Evolutionary conservation across 202 grass and related monocot species (phyloP).

Genomic region (Saccharum hybrid): DNA sequence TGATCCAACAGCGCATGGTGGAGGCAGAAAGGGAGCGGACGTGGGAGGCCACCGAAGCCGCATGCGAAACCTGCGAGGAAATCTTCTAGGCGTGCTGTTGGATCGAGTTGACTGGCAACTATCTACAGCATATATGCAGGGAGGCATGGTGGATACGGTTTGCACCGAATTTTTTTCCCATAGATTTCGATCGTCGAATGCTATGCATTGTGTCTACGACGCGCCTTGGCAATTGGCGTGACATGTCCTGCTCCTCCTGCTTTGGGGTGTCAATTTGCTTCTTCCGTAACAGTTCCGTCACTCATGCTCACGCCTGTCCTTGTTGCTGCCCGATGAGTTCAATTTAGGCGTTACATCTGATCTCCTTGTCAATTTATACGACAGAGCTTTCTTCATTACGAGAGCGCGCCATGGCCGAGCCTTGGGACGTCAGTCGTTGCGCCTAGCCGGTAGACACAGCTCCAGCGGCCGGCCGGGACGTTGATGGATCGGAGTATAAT

Average conservation of each 20-base stretch:
- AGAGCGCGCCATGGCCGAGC: background rate
- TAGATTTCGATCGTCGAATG: background rate
- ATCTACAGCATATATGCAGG: too few relatives aligned
- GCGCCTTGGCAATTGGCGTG: background rate
- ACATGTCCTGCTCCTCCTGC: background rate
- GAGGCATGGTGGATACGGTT: too few relatives aligned
- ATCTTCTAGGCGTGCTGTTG: too few relatives aligned
- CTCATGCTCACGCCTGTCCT: too few relatives aligned
- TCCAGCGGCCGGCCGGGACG: background rate
- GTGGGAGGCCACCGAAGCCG: too few relatives aligned
- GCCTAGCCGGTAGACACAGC: slow-evolving; percentile 5
- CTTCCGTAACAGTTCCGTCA: background rate
- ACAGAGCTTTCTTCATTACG: background rate
- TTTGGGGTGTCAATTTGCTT: background rate
- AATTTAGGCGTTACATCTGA: too few relatives aligned
- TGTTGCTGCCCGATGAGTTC: too few relatives aligned
- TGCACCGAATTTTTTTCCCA: too few relatives aligned
- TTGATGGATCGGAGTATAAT: background rate
- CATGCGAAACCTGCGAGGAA: too few relatives aligned
- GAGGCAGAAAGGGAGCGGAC: too few relatives aligned
- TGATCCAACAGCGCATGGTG: too few relatives aligned
- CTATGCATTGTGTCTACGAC: background rate
- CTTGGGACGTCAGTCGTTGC: background rate
- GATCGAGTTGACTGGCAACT: too few relatives aligned
- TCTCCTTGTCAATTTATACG: background rate